A percentile compares a stretch with the other conserved stretches of the same genome.
Evolutionary conservation across 768 basidiomycete genomes (phyloP).

Genomic region (Boletellus ananas): DNA sequence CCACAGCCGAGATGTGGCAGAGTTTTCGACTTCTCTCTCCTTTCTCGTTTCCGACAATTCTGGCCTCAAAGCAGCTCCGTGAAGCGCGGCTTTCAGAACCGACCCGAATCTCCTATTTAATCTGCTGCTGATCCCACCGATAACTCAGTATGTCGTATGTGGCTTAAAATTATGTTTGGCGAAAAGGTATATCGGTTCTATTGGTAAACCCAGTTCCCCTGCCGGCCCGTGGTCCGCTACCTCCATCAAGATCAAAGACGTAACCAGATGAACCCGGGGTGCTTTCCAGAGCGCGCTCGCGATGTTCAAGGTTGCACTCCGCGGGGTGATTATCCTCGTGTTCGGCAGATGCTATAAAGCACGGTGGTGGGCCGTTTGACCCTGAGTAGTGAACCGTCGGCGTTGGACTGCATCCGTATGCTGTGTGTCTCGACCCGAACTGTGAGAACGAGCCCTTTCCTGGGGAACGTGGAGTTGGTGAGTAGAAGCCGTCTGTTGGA

Average conservation of each 20-base stretch:
- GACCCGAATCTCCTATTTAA: not conserved
- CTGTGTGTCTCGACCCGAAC: slow-evolving; percentile 2
- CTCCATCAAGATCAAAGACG: not conserved
- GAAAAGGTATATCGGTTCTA: not conserved
- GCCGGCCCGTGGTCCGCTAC: not conserved
- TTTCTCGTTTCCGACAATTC: slow-evolving; percentile 5
- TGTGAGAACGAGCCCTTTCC: slow-evolving; percentile 4
- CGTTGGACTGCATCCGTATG: not conserved
- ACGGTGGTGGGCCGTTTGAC: slow-evolving; percentile 4
- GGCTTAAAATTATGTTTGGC: not conserved
- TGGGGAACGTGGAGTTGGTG: not conserved
- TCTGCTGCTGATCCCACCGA: not conserved
- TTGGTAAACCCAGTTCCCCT: not conserved
- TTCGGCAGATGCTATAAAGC: not conserved
- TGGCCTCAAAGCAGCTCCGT: slow-evolving; percentile 6
- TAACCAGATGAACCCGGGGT: not conserved
- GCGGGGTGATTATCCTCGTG: slow-evolving; percentile 2
- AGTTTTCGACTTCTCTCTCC: not conserved
- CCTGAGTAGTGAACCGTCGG: not conserved
- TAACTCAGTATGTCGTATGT: not conserved
- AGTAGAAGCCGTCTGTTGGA: slow-evolving; percentile 4
- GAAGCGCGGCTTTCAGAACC: not conserved
- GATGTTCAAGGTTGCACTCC: not conserved
- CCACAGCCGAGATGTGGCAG: not conserved
- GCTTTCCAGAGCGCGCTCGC: not conserved